Base-by-base conservation (phyloP, 306 rosid species). In the Prunus dulcis region DNA sequence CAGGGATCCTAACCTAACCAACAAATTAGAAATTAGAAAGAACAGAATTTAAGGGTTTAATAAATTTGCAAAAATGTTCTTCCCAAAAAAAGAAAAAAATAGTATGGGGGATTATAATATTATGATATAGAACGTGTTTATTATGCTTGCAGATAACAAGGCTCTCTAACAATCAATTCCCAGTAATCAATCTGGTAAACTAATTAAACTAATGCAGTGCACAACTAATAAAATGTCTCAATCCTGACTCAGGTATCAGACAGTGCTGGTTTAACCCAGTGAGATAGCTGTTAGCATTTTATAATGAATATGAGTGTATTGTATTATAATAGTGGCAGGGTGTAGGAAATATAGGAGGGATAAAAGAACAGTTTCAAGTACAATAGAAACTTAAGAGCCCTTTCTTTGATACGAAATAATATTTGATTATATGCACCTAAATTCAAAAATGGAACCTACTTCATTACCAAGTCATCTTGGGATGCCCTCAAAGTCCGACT, bases 391-490 rank as follows among this genome's bases (percentile, higher is more conserved):
- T n/a, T 14, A 34, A 38, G 66, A 34, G 53, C 52, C 23, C 34
- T 32, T 52, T 20, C 52, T 55, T 55, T 55, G 52, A 71, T 55
- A 20, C 30, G 4, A 55, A 32, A 55, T 7, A 30, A 28, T 27
- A 62, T 62, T 25, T 58, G n/a, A 20, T 55, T 55, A 9, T 5
- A 51, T 10, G 25, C 56, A 51, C 19, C 62, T 9, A 70, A 50
- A 32, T 20, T 71, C 64, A 12, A 30, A 38, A 52, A 71, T 20
- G 60, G 64, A 14, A 71, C 41, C 6, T 27, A n/a, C 64, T 71
- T 53, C 64, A 19, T 27, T 32, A 43, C 64, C 50, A 71, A 53
- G 75, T 23, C 64, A 71, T 71, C 64, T 71, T 71, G 69, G 69
- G 78, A 61, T 61, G 65, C 32, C 76, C 64, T n/a, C 34, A 23